Evolutionary conservation across 768 basidiomycete genomes (phyloP).

Genomic region (Filobasidium floriforme): DNA sequence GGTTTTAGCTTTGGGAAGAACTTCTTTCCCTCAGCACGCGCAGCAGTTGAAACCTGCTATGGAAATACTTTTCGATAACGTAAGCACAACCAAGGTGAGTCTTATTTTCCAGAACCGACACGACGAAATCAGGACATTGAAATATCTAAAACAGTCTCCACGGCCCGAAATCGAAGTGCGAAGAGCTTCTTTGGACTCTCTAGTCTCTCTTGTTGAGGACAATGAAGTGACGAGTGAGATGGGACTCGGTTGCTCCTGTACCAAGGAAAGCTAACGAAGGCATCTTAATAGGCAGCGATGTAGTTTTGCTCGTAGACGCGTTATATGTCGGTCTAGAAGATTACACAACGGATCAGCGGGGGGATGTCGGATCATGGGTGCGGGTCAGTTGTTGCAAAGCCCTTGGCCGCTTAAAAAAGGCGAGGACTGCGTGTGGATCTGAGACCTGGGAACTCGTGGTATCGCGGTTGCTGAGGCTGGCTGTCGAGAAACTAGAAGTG

Average conservation of each 20-base stretch:
- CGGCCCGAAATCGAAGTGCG: neutral
- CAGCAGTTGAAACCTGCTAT: constrained; percentile 18
- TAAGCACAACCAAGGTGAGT: constrained; percentile 31
- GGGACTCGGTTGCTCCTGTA: neutral
- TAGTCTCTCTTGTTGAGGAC: neutral
- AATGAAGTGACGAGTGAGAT: neutral
- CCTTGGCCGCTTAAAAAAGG: neutral
- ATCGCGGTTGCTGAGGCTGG: constrained; percentile 72
- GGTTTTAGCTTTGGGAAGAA: constrained; percentile 31
- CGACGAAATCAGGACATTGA: no score
- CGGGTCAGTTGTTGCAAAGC: constrained; percentile 66
- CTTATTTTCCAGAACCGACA: neutral
- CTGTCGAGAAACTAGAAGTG: constrained; percentile 81
- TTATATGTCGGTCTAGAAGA: constrained; percentile 67
- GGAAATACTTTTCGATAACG: constrained; percentile 26
- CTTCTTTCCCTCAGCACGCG: constrained; percentile 23
- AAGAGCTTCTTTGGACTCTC: neutral
- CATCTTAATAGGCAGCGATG: neutral
- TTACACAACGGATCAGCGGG: constrained; percentile 87
- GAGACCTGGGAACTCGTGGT: constrained; percentile 39
- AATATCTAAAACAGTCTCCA: neutral
- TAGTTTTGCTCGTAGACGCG: constrained; percentile 21
- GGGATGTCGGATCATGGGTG: constrained; percentile 95
- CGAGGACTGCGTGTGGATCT: neutral
- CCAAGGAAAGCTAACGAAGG: no score